Evolutionary conservation across 495 filamentous ascomycete genomes (phyloP), one percentile per base, ranked within the genome.

Genomic region (Tirmania nivea): DNA sequence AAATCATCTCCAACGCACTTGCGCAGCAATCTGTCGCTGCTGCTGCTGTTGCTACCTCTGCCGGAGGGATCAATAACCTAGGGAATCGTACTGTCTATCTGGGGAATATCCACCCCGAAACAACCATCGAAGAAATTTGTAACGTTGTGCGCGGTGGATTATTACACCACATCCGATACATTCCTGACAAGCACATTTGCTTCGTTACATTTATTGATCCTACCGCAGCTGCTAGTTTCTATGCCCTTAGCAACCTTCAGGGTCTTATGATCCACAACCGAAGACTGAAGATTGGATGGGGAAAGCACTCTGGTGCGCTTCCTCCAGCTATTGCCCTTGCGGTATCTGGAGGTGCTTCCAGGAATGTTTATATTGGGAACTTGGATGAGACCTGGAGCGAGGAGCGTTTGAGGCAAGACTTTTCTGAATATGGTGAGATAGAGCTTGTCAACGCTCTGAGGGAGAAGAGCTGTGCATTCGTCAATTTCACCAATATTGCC

Each of bases 171-270:
- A 90, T 97, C 68, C 86, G 90, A 52, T 97, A 95, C 69, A 97
- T 97, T 60, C 92, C 90, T 25, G 90, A 97, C 71, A 97, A 97
- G 75, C 90, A 97, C 68, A 97, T 96, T 60, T 97, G 90, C 73
- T 97, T 97, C 60, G 90, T 97, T 39, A 97, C 90, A 2, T 97
- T 97, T 70, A 96, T 97, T 66, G 90, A 97, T 68, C 90, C 90
- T 35, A 97, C 92, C 16, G 90, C 90, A 8, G 92, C 90, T 12
- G 90, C 90, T 50, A 94, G 88, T 3, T 97, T 97, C 71, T 97
- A 94, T 65, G 92, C 90, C 35, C 69, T 97, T 56, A 94, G 87
- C 72, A 94, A 95, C 64, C 72, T 96, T 21, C 90, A 97, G 69
- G 90, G 90, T 4, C 68, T 97, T 55, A 97, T 97, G 90, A 97